phyloP scores from a whole-genome alignment of 2,329 filamentous ascomycete species.

The Nemania sp. region DNA sequence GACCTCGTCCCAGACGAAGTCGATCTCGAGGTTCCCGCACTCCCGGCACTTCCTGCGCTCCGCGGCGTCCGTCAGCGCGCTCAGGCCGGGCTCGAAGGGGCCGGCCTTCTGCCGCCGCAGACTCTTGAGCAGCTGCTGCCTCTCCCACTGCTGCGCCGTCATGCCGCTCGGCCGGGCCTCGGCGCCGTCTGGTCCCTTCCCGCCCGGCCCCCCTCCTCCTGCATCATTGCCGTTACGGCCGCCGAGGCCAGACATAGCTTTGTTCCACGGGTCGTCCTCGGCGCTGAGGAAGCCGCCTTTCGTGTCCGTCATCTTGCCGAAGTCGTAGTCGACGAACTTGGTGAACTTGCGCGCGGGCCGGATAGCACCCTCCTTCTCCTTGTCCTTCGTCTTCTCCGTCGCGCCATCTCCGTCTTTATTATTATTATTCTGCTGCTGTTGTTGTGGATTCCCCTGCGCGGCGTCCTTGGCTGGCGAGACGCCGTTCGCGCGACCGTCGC shows the following conservation, averaged over 20 bases:
- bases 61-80: conserved; percentile 66
- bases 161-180: conserved; percentile 80
- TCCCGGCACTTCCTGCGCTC: conserved; percentile 79
- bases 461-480: conserved; percentile 37
- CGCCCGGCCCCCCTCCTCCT: conserved; percentile 37
- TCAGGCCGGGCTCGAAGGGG: conserved; percentile 88
- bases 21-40: conserved; percentile 83
- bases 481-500: conserved; percentile 65
- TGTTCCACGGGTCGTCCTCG: conserved; percentile 90
- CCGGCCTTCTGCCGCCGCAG: conserved; percentile 76
- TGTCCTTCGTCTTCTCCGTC: conserved; percentile 30
- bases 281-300: conserved; percentile 93
- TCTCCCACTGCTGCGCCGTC: conserved; percentile 90
- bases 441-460: not conserved
- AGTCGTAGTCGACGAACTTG: conserved; percentile 96
- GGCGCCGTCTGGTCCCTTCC: conserved; percentile 40
- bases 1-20: conserved; percentile 91
- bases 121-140: conserved; percentile 73
- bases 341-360: conserved; percentile 85
- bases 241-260: conserved; percentile 64
- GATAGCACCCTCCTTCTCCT: conserved; percentile 50
- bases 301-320: conserved; percentile 96
- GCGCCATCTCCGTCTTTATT: conserved; percentile 19
- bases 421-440: not conserved
- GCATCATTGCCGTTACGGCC: conserved; percentile 22